Percentiles rank a stretch among this genome's conserved stretches.
Evolutionary conservation across 176 grass and related monocot genomes (phyloP).

Genomic region (Canna indica): DNA sequence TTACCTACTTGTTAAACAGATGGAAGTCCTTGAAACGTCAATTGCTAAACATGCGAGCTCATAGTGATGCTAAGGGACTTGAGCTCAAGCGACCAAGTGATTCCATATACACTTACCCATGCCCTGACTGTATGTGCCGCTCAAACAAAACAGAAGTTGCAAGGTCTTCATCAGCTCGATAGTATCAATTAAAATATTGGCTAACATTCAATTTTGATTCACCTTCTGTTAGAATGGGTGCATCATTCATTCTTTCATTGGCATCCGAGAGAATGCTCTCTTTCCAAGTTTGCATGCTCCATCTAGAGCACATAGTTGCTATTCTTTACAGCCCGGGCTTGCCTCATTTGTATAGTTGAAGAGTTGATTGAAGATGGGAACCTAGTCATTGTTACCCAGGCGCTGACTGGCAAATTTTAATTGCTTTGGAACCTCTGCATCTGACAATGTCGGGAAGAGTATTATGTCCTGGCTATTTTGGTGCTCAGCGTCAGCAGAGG

Average conservation of each 20-base stretch:
- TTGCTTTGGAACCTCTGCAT: not conserved
- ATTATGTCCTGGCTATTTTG: not conserved
- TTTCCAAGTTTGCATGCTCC: slow-evolving; percentile 20
- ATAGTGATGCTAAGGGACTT: slow-evolving; percentile 84
- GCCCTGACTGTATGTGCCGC: slow-evolving; percentile 87
- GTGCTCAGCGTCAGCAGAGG: not conserved
- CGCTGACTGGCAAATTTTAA: slow-evolving; percentile 18
- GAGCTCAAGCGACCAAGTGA: slow-evolving; percentile 85
- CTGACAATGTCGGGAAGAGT: not conserved
- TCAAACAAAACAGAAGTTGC: slow-evolving; percentile 49
- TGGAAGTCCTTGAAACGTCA: slow-evolving; percentile 85
- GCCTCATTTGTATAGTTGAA: slow-evolving; percentile 19
- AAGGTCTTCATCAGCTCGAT: slow-evolving; percentile 45
- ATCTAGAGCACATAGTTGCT: slow-evolving; percentile 10
- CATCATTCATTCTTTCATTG: slow-evolving; percentile 53
- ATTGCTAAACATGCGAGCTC: slow-evolving; percentile 63
- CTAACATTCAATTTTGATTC: slow-evolving; percentile 21
- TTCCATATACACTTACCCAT: slow-evolving; percentile 78
- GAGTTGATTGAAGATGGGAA: slow-evolving; percentile 10
- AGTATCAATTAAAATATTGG: slow-evolving; percentile 22
- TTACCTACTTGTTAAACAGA: slow-evolving; percentile 28
- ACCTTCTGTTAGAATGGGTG: slow-evolving; percentile 31
- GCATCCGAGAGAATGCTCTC: slow-evolving; percentile 34
- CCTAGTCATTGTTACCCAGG: slow-evolving; percentile 26
- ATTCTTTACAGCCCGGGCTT: slow-evolving; percentile 19